phyloP scores from a whole-genome alignment of 495 filamentous ascomycete genomes.

The Pyrenula massariospora region DNA sequence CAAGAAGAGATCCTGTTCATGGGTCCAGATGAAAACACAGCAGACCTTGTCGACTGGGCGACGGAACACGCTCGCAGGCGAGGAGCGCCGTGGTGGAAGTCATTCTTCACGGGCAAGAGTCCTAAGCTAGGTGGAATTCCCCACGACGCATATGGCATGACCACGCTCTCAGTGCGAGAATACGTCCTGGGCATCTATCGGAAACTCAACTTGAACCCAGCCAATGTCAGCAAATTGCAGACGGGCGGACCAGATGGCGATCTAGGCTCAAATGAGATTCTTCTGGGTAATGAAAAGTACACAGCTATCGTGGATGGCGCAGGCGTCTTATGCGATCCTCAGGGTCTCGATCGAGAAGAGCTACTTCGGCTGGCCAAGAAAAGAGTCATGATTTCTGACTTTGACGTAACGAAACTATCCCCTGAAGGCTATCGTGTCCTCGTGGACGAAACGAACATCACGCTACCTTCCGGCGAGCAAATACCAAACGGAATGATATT shows the following conservation, averaged over 20 bases:
- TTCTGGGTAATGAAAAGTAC: slow-evolving; percentile 92
- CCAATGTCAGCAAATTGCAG: slow-evolving; percentile 81
- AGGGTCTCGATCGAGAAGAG: slow-evolving; percentile 77
- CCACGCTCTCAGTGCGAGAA: slow-evolving; percentile 88
- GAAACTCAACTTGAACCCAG: slow-evolving; percentile 78
- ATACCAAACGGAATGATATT: slow-evolving; percentile 87
- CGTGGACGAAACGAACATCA: slow-evolving; percentile 79
- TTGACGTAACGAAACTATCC: slow-evolving; percentile 76
- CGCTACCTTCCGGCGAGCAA: slow-evolving; percentile 72
- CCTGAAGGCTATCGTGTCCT: slow-evolving; percentile 83
- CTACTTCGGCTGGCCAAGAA: slow-evolving; percentile 73
- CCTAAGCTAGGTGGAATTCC: slow-evolving; percentile 93
- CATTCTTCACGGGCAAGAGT: slow-evolving; percentile 98
- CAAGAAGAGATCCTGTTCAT: slow-evolving; percentile 95
- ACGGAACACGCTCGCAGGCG: slow-evolving; percentile 83
- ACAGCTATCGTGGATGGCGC: slow-evolving; percentile 86
- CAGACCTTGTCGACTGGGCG: slow-evolving; percentile 94
- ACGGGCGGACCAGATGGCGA: slow-evolving; percentile 96
- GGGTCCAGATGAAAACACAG: slow-evolving; percentile 98
- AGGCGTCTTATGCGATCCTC: slow-evolving; percentile 86
- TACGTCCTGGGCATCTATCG: slow-evolving; percentile 95
- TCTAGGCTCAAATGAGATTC: slow-evolving; percentile 93
- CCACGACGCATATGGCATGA: slow-evolving; percentile 95
- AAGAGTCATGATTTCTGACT: slow-evolving; percentile 81
- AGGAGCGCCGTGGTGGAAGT: slow-evolving; percentile 98